phyloP scores from a whole-genome alignment of 2,329 filamentous ascomycete genomes.

The Lasiodiplodia theobromae region DNA sequence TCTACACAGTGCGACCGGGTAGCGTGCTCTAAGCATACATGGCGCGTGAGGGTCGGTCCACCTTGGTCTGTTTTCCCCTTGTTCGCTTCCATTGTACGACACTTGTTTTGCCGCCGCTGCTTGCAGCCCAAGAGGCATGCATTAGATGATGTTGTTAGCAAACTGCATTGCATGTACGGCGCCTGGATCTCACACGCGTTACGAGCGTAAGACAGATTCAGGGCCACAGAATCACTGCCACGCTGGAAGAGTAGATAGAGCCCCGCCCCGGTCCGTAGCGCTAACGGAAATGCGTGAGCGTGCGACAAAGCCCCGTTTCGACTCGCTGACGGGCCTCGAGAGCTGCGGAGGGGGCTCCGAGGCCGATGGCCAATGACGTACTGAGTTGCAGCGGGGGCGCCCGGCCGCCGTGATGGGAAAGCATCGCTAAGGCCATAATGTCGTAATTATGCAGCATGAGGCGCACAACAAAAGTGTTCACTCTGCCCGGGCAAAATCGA shows the following conservation, averaged over 20 bases:
- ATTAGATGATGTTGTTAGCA: neutral
- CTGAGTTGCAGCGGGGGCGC: too few species aligned
- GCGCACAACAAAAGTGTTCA: neutral
- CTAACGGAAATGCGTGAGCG: neutral
- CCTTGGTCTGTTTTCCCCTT: neutral
- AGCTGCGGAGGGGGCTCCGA: neutral
- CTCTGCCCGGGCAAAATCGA: neutral
- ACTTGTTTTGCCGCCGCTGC: neutral
- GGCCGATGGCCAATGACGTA: neutral
- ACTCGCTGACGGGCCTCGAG: neutral
- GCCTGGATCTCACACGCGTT: neutral
- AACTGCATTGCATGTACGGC: neutral
- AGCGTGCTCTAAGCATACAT: neutral
- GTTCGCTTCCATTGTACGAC: neutral
- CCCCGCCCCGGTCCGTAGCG: neutral
- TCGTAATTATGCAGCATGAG: neutral
- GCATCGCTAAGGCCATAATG: neutral
- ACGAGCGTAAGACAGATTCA: neutral
- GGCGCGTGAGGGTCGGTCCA: neutral
- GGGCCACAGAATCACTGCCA: slow-evolving; percentile 11
- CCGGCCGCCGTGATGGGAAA: neutral
- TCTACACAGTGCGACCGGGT: neutral
- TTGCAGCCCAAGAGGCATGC: neutral
- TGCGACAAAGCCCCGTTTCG: neutral
- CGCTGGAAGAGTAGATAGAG: neutral